Evolutionary conservation across 257 asterid genomes (phyloP).

Genomic region (Ilex asprella): DNA sequence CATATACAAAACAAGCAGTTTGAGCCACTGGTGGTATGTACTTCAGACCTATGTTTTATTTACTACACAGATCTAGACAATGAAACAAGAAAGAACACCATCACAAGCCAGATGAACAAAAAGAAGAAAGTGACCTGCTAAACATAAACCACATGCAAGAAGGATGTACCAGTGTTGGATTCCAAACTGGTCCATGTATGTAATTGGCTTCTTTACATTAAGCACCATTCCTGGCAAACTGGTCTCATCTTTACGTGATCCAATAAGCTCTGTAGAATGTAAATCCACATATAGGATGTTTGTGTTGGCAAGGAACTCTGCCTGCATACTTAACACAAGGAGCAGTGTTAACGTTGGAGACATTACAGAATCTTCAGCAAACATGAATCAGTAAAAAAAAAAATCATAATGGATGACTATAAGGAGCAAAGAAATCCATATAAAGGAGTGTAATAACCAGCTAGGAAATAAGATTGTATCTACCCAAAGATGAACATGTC

Average conservation of each 20-base stretch:
- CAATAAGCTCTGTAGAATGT: constrained; percentile 77
- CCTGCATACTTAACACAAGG: constrained; percentile 66
- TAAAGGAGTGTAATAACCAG: constrained; percentile 6
- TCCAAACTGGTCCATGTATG: constrained; percentile 78
- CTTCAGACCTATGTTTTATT: background rate
- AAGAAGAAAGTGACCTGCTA: background rate
- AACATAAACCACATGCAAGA: constrained; percentile 2
- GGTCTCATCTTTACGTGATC: constrained; percentile 54
- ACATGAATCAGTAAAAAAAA: constrained; percentile 1
- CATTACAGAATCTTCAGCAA: constrained; percentile 16
- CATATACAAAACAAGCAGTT: too few relatives aligned
- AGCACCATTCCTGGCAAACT: constrained; percentile 96
- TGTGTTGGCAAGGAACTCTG: constrained; percentile 91
- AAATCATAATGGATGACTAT: constrained; percentile 4
- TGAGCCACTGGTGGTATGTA: background rate
- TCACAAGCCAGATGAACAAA: constrained; percentile 5
- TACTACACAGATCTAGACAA: constrained; percentile 5
- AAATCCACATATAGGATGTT: constrained; percentile 91
- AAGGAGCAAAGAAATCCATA: constrained; percentile 1
- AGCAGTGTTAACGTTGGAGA: constrained; percentile 28
- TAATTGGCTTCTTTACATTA: constrained; percentile 72
- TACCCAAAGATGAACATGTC: too few relatives aligned
- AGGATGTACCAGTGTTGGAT: constrained; percentile 60
- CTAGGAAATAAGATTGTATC: background rate
- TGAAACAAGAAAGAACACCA: background rate